Evolutionary conservation across 306 rosid genomes (phyloP), one percentile per base, ranked within the genome.

Genomic region (Datisca glomerata): DNA sequence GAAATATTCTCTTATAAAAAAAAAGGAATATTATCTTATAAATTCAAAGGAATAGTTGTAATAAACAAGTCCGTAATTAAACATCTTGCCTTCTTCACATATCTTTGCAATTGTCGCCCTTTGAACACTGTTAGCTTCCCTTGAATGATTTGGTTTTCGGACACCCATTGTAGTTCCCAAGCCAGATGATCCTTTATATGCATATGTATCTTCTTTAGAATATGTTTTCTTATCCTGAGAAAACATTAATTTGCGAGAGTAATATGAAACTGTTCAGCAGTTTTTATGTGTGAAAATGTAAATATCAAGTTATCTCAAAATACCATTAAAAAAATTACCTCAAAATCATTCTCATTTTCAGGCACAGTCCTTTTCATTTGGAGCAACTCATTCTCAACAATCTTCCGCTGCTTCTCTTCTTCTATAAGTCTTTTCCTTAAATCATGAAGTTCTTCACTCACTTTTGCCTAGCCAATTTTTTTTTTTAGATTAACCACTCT

Each of bases 21-120:
- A 25, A 24, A 51, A 22, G 22, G 23, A 34, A 45, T 4, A 18
- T n/a, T n/a, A n/a, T n/a, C n/a, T n/a, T n/a, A n/a, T n/a, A n/a
- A n/a, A n/a, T n/a, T n/a, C n/a, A n/a, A n/a, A n/a, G n/a, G n/a
- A n/a, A n/a, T n/a, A n/a, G n/a, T n/a, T n/a, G n/a, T n/a, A n/a
- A 19, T 8, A 48, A 20, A 12, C 20, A 21, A 18, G 20, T 19
- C 41, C 14, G 9, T 14, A 18, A 48, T 34, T 28, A 13, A 29
- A 40, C 49, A 38, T 39, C 81, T 63, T 70, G 47, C 86, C 79
- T 73, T 78, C 86, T 64, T 78, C 80, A 53, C 76, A 73, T 49
- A 78, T 70, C 43, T 78, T 73, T 50, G 86, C 81, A 67, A 73
- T 70, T 43, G 81, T 65, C 49, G 73, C 75, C 33, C 74, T 65